Conservation (phyloP, 179 eudicot genomes). For the Camellia oleifera region DNA sequence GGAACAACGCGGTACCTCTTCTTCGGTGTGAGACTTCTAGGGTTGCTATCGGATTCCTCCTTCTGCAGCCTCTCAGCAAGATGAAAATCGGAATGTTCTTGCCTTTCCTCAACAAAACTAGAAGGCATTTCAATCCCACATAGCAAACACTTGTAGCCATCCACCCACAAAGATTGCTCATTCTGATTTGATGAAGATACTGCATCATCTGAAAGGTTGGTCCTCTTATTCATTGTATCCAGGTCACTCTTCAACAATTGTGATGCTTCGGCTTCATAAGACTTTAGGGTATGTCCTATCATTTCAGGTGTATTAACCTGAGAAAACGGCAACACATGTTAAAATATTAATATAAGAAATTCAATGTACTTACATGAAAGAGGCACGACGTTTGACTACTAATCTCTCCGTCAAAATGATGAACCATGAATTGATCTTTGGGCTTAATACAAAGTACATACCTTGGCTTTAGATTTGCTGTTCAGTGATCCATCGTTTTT, state of each 20-base stretch:
- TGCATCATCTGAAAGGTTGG: constrained; percentile 20
- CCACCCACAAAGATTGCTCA: constrained; percentile 55
- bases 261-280: constrained; percentile 23
- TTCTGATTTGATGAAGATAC: constrained; percentile 39
- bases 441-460: constrained; percentile 11
- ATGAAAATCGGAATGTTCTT: constrained; percentile 94
- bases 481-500: constrained; percentile 10
- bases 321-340: background rate
- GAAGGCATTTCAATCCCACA: constrained; percentile 91
- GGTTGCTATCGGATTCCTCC: constrained; percentile 45
- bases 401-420: background rate
- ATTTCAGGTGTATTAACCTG: constrained; percentile 20
- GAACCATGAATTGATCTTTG: background rate
- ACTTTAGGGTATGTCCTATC: constrained; percentile 15
- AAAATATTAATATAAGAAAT: background rate
- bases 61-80: constrained; percentile 79
- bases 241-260: constrained; percentile 20
- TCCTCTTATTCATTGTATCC: constrained; percentile 20
- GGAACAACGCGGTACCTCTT: constrained; percentile 45
- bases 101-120: constrained; percentile 77
- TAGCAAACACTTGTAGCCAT: constrained; percentile 74
- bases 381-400: background rate
- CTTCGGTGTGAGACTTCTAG: constrained; percentile 25
- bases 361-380: background rate
- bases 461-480: constrained; percentile 28